Evolutionary conservation across 108 stramenopile species (phyloP).

Genomic region (Poteriospumella lacustris): DNA sequence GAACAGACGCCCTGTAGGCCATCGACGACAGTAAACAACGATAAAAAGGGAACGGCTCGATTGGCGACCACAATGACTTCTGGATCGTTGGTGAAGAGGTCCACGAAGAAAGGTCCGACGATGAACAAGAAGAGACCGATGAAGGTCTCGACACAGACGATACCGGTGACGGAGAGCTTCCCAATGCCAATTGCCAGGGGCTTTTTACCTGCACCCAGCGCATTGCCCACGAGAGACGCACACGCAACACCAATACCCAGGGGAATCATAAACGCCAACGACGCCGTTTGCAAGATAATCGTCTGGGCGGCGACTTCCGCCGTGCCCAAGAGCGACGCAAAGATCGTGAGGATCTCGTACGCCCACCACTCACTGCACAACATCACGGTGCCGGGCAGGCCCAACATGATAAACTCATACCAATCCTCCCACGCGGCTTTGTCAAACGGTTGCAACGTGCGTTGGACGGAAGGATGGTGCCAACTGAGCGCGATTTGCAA

Average conservation of each 20-base stretch:
- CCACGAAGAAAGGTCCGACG: not conserved
- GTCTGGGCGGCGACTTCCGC: conserved; percentile 22
- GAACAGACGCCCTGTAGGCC: conserved; percentile 26
- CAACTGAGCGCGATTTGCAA: conserved; percentile 9
- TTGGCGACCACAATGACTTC: not conserved
- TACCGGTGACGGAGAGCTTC: not conserved
- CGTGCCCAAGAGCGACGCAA: conserved; percentile 11
- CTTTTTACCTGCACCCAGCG: conserved; percentile 13
- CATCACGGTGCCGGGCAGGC: conserved; percentile 21
- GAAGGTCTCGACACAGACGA: not conserved
- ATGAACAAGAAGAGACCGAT: not conserved
- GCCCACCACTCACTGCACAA: conserved; percentile 31
- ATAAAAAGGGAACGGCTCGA: conserved; percentile 12
- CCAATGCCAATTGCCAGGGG: conserved; percentile 13
- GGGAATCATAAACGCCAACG: conserved; percentile 26
- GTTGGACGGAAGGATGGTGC: not conserved
- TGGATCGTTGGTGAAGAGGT: not conserved
- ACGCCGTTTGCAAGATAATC: conserved; percentile 17
- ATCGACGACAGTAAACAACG: conserved; percentile 18
- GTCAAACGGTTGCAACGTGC: not conserved
- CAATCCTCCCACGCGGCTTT: not conserved
- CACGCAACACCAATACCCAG: conserved; percentile 25
- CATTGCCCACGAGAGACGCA: conserved; percentile 21
- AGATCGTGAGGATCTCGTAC: conserved; percentile 16
- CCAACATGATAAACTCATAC: conserved; percentile 15